Base-by-base conservation (phyloP, 495 filamentous ascomycete genomes). In the Lasiosphaeria miniovina region DNA sequence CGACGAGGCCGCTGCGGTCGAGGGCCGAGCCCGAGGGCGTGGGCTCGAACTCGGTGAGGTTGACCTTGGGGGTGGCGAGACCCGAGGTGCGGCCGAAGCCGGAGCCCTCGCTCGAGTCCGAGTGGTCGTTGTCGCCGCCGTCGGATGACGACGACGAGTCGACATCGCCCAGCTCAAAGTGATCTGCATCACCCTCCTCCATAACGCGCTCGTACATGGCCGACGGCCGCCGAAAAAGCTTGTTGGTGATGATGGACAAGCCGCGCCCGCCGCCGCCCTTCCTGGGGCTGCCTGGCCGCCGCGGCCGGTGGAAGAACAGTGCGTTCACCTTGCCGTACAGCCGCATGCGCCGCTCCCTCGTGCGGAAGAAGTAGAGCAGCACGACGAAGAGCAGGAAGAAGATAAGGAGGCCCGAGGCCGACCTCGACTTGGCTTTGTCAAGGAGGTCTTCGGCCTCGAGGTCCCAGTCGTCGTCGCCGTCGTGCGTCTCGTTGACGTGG, bases 171-270 rank as follows among this genome's bases (percentile, higher is more conserved):
- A 95, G 79, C 68, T 96, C 92, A 60, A 92, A 89, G 10, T 88
- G 85, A 40, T 80, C 72, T 2, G 67, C 74, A 3, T 81, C 81
- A 10, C 89, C 93, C 59, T 90, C 88, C 71, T 96, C 91, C 52
- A 96, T 74, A 11, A 97, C 88, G 15, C 90, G 86, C 70, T 96
- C 92, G 64, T 96, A 96, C 8, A 83, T 66, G 2, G 76, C 74
- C 4, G 72, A 24, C 2, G 67, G 63, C 14, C 60, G 69, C 15
- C 70, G 78, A 52, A 86, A 83, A 24, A 90, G 81, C 53, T 90
- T 85, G 32, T 73, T 74, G 31, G 79, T 74, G 14, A 81, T 65
- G 31, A 76, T 74, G 4, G 88, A 79, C 57, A 90, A 76, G 3
- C 84, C 73, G 17, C 75, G 77, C 40, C 76, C 74, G 6, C 83